A percentile compares a stretch with the other conserved stretches of the same genome.
phyloP scores from a whole-genome alignment of 2,329 filamentous ascomycete genomes.

The Lasiodiplodia gonubiensis region DNA sequence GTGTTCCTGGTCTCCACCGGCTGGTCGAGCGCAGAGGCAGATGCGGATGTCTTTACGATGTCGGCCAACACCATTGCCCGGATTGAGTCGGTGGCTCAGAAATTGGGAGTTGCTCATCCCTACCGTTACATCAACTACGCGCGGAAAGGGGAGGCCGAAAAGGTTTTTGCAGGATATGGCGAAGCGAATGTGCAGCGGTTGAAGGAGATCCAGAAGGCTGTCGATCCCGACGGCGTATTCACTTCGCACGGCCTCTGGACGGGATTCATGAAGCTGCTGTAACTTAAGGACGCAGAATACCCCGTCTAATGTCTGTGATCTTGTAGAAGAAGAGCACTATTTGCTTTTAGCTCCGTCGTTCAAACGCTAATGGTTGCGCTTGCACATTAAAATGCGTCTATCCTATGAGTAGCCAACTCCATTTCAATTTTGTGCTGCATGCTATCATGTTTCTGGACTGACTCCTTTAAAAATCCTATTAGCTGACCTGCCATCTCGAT shows the following conservation, averaged over 20 bases:
- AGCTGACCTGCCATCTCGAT: too few relatives aligned
- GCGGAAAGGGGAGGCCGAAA: neutral
- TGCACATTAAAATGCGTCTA: too few relatives aligned
- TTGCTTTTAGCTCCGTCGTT: too few relatives aligned
- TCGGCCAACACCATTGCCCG: neutral
- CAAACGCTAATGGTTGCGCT: too few relatives aligned
- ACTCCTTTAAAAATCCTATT: too few relatives aligned
- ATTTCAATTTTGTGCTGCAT: too few relatives aligned
- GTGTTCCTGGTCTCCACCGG: neutral
- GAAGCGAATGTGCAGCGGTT: slow-evolving; percentile 28
- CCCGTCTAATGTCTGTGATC: too few relatives aligned
- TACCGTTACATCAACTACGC: slow-evolving; percentile 23
- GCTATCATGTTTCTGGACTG: too few relatives aligned
- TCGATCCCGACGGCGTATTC: slow-evolving; percentile 35
- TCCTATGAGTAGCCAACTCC: too few relatives aligned
- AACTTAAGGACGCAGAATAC: neutral
- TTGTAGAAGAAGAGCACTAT: too few relatives aligned
- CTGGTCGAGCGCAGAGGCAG: neutral
- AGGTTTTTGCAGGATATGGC: slow-evolving; percentile 35
- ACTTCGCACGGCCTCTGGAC: neutral
- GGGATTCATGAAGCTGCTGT: neutral
- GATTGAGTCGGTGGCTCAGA: neutral
- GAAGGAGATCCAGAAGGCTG: slow-evolving; percentile 23
- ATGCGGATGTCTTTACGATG: neutral
- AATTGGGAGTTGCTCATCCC: neutral